Conservation (phyloP, 2,329 filamentous ascomycete genomes). For the Penicillium sp. region DNA sequence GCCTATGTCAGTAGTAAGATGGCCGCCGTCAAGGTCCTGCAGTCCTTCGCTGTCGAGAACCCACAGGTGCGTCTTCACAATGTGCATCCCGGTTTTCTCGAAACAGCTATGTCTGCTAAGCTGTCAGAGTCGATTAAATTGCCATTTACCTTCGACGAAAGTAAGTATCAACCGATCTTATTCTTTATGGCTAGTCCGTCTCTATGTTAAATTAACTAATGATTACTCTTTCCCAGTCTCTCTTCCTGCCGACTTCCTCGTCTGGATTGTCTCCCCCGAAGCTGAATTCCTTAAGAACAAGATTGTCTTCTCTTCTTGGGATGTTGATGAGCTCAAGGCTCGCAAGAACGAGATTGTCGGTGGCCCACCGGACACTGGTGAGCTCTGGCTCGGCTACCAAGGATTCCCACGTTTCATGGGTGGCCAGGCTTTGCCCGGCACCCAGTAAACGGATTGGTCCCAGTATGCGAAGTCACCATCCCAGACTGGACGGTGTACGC, state of each 20-base stretch:
- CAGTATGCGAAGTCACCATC: background rate
- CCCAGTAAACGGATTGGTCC: background rate
- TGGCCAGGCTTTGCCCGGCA: slow-evolving; percentile 3
- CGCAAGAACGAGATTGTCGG: slow-evolving; percentile 19
- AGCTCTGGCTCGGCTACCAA: slow-evolving; percentile 6
- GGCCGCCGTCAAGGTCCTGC: slow-evolving; percentile 13
- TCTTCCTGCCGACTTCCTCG: slow-evolving; percentile 28
- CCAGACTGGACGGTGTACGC: background rate
- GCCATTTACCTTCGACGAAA: slow-evolving; percentile 12
- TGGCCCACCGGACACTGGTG: slow-evolving; percentile 5
- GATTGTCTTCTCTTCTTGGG: slow-evolving; percentile 40
- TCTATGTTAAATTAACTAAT: background rate
- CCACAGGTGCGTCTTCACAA: slow-evolving; percentile 19
- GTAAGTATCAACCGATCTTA: slow-evolving; percentile 6
- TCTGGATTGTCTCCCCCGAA: slow-evolving; percentile 42
- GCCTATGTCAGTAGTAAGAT: slow-evolving; percentile 16
- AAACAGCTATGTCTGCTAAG: slow-evolving; percentile 22
- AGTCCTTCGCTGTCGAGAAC: slow-evolving; percentile 14
- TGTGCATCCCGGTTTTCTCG: slow-evolving; percentile 18
- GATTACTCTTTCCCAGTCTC: slow-evolving; percentile 14
- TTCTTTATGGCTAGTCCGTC: background rate
- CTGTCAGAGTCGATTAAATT: slow-evolving; percentile 8
- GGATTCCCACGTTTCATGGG: slow-evolving; percentile 4
- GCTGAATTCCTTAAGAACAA: slow-evolving; percentile 41
- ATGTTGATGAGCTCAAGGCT: slow-evolving; percentile 40